These are phyloP conservation scores for Heteromeles arbutifolia DNA, from an alignment of 306 rosid species.

Conservation along the genomic window DNA sequence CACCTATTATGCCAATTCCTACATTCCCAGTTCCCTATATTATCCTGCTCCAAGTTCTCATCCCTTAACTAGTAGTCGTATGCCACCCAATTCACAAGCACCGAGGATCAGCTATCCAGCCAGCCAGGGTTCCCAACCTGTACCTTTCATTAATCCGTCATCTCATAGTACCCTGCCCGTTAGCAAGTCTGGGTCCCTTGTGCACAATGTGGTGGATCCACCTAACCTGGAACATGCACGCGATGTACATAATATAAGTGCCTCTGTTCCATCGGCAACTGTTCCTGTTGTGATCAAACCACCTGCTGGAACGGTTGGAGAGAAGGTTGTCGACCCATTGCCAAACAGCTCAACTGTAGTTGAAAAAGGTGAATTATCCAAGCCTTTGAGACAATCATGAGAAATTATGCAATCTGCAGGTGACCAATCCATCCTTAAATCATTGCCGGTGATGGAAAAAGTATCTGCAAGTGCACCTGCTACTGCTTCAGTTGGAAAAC, in stretches of 20 bases:
- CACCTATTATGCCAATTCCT: conserved; percentile 43
- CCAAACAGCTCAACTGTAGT: conserved; percentile 25
- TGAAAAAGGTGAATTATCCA: conserved; percentile 42
- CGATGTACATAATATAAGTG: conserved; percentile 30
- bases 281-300: conserved; percentile 43
- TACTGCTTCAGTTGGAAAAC: conserved; percentile 29
- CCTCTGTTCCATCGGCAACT: conserved; percentile 31
- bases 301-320: conserved; percentile 31
- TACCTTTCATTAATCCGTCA: conserved; percentile 33
- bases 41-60: conserved; percentile 44
- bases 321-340: conserved; percentile 31
- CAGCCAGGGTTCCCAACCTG: conserved; percentile 52
- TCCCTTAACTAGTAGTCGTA: conserved; percentile 50
- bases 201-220: conserved; percentile 34
- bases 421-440: conserved; percentile 28
- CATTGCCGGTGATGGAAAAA: conserved; percentile 22
- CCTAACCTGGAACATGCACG: conserved; percentile 43
- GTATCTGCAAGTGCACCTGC: conserved; percentile 25
- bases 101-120: conserved; percentile 50
- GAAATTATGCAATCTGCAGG: conserved; percentile 26
- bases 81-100: conserved; percentile 63
- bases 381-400: conserved; percentile 28
- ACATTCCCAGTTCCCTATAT: conserved; percentile 30
- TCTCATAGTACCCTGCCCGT: conserved; percentile 32
- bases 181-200: conserved; percentile 43